These are phyloP conservation scores for Aspergillus neotritici DNA, from an alignment of 2,329 filamentous ascomycete species.

Conservation along the genomic window DNA sequence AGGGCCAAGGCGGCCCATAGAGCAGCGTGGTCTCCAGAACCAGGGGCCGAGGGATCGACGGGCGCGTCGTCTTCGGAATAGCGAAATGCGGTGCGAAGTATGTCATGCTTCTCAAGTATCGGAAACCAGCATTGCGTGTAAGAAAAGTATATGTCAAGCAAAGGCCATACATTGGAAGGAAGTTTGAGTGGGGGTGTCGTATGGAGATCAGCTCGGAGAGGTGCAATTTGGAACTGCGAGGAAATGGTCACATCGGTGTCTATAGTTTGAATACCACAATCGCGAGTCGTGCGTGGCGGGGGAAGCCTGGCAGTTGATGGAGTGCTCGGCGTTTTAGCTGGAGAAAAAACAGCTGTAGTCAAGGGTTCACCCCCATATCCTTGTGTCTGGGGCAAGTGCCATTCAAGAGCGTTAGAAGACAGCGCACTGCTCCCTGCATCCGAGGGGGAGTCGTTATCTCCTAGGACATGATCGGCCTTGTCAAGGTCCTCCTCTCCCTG, in stretches of 20 bases:
- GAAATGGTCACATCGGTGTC: too few relatives aligned
- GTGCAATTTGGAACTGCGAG: slow-evolving; percentile 2
- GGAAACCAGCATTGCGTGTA: slow-evolving; percentile 75
- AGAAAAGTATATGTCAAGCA: slow-evolving; percentile 68
- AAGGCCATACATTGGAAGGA: slow-evolving; percentile 45
- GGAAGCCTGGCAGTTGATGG: slow-evolving; percentile 9
- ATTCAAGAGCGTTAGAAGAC: slow-evolving; percentile 29
- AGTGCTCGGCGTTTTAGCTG: slow-evolving; percentile 19
- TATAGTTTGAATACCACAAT: slow-evolving; percentile 24
- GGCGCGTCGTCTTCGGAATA: slow-evolving; percentile 25
- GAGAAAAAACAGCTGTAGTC: slow-evolving; percentile 19
- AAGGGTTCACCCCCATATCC: slow-evolving; percentile 15
- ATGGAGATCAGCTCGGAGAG: not conserved
- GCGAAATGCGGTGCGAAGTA: slow-evolving; percentile 49
- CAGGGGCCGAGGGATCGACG: slow-evolving; percentile 23
- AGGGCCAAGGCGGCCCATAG: slow-evolving; percentile 58
- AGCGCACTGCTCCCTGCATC: slow-evolving; percentile 28
- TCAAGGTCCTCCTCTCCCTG: slow-evolving; percentile 36
- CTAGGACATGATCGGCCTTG: slow-evolving; percentile 20
- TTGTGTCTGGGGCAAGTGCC: slow-evolving; percentile 28
- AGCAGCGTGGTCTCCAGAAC: slow-evolving; percentile 49
- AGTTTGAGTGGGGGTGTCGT: slow-evolving; percentile 41
- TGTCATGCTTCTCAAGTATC: slow-evolving; percentile 61
- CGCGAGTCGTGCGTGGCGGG: slow-evolving; percentile 15
- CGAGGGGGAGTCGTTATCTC: slow-evolving; percentile 23